A percentile compares a stretch with the other conserved stretches of the same genome.
Evolutionary conservation across 2,329 filamentous ascomycete species (phyloP).

Genomic region (Lithohypha guttulata): DNA sequence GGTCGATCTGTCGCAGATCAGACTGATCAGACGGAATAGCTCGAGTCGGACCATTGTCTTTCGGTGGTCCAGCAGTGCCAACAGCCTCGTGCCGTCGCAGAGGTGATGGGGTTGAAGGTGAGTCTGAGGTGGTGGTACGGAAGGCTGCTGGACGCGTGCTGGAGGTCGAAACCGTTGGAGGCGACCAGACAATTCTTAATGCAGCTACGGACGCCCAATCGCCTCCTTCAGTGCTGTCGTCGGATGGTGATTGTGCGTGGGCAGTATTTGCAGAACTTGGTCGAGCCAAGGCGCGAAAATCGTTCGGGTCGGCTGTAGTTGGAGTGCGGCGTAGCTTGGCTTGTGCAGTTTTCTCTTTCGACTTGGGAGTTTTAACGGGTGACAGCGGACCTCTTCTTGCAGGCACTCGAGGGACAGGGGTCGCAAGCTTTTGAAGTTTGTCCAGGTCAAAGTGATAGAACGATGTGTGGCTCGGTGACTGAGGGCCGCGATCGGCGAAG

Average conservation of each 20-base stretch:
- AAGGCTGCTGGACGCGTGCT: conserved; percentile 8
- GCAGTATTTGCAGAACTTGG: conserved; percentile 24
- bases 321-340: conserved; percentile 20
- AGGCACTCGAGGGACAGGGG: conserved; percentile 67
- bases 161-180: too few species aligned
- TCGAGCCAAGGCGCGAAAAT: conserved; percentile 65
- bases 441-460: conserved; percentile 70
- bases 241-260: conserved; percentile 24
- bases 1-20: conserved; percentile 11
- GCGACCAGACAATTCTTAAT: conserved; percentile 72
- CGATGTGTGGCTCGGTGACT: conserved; percentile 66
- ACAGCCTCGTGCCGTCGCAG: conserved; percentile 24
- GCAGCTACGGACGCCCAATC: conserved; percentile 70
- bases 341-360: conserved; percentile 57
- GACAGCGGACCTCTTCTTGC: conserved; percentile 42
- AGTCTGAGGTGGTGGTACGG: background rate
- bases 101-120: conserved; percentile 13
- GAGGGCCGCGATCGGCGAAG: conserved; percentile 59
- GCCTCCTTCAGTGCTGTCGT: conserved; percentile 25
- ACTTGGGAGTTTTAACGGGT: conserved; percentile 52
- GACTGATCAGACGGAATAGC: background rate
- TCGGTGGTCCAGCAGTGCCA: conserved; percentile 19
- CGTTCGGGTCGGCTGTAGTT: conserved; percentile 62
- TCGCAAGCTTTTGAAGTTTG: conserved; percentile 70
- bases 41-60: background rate